Evolutionary conservation across 768 basidiomycete genomes (phyloP).

Genomic region (Hygrocybe punicea): DNA sequence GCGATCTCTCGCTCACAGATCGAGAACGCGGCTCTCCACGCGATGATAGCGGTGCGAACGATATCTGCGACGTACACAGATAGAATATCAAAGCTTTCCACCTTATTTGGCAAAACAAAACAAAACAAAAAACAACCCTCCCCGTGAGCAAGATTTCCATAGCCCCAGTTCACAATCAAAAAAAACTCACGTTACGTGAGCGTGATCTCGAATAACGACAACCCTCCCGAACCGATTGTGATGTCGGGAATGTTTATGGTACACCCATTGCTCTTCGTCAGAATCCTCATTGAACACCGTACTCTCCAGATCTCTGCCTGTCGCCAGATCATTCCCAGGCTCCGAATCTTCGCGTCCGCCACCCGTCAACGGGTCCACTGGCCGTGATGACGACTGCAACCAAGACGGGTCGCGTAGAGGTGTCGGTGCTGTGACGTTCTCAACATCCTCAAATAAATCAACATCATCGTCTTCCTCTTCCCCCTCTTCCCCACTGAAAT

Average conservation of each 20-base stretch:
- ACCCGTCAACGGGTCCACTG: not conserved
- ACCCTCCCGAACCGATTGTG: slow-evolving; percentile 6
- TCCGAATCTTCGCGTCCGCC: not conserved
- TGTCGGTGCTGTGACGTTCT: not conserved
- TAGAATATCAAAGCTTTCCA: slow-evolving; percentile 14
- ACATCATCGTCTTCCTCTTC: not conserved
- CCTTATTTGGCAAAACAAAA: too few relatives aligned
- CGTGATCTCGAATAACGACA: not conserved
- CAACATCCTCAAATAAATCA: not conserved
- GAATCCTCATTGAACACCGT: not conserved
- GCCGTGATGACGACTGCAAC: too few relatives aligned
- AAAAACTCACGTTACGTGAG: slow-evolving; percentile 8
- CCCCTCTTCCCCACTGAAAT: slow-evolving; percentile 7
- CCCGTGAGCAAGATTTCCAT: too few relatives aligned
- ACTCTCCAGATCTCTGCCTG: not conserved
- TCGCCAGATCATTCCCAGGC: not conserved
- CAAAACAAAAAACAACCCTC: too few relatives aligned
- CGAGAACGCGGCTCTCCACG: not conserved
- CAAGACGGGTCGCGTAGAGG: not conserved
- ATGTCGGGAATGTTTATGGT: not conserved
- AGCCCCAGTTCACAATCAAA: too few relatives aligned
- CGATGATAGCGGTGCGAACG: slow-evolving; percentile 4
- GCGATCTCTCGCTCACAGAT: not conserved
- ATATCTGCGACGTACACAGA: slow-evolving; percentile 7
- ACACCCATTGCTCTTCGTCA: not conserved